phyloP scores from a whole-genome alignment of 164 flowering plant species.

The Magnolia sinica region DNA sequence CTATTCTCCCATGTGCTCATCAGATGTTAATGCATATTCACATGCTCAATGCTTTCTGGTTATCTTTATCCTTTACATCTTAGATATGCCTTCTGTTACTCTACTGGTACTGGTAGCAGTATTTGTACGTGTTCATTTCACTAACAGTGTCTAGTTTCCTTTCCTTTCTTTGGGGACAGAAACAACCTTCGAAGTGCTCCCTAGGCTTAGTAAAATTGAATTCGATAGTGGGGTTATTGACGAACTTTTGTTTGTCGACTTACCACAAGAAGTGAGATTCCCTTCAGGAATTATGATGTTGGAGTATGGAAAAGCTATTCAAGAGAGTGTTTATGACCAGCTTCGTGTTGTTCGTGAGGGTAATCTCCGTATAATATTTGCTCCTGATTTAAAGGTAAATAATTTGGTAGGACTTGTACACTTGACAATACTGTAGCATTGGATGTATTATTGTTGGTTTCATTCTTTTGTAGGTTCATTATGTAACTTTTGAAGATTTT shows the following conservation, averaged over 20 bases:
- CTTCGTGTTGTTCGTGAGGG: slow-evolving; percentile 96
- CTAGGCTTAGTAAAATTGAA: slow-evolving; percentile 92
- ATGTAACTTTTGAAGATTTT: neutral
- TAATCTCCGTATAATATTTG: slow-evolving; percentile 77
- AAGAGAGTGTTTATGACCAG: slow-evolving; percentile 94
- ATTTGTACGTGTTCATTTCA: neutral
- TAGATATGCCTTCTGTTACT: neutral
- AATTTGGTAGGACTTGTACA: neutral
- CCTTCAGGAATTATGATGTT: slow-evolving; percentile 84
- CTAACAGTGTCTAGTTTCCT: neutral
- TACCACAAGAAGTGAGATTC: slow-evolving; percentile 77
- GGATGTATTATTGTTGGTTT: neutral
- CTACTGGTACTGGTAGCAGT: neutral
- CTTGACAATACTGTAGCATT: neutral
- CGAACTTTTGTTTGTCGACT: slow-evolving; percentile 85
- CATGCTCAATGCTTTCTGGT: neutral
- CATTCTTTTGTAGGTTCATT: neutral
- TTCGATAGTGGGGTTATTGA: slow-evolving; percentile 94
- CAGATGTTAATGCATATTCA: too few relatives aligned
- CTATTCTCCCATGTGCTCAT: too few relatives aligned
- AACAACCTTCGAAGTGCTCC: slow-evolving; percentile 91
- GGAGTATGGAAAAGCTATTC: slow-evolving; percentile 92
- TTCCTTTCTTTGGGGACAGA: slow-evolving; percentile 43
- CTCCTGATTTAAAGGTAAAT: slow-evolving; percentile 82
- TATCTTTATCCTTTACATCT: neutral